Percentiles rank a stretch among this genome's conserved stretches.
Conservation (phyloP, 2,329 filamentous ascomycete species). For the Cadophora gregata region DNA sequence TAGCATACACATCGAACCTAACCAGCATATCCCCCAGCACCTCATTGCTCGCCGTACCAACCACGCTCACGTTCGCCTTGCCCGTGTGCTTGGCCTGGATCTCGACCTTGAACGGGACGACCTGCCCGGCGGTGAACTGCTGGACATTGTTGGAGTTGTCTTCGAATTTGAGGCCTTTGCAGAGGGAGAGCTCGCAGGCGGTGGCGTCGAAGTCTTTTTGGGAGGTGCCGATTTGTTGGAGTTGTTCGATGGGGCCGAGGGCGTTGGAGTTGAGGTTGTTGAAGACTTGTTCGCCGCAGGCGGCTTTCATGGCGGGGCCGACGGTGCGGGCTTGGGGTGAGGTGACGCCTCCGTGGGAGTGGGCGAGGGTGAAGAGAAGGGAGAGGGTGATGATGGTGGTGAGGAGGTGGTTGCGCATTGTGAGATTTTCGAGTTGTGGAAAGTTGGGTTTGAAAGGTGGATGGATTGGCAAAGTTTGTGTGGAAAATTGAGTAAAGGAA, state of each 20-base stretch:
- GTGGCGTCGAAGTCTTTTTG: constrained; percentile 39
- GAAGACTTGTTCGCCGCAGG: constrained; percentile 52
- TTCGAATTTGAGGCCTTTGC: constrained; percentile 53
- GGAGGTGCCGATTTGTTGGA: constrained; percentile 46
- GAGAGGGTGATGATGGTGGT: neutral
- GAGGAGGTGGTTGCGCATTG: constrained; percentile 10
- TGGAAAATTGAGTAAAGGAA: neutral
- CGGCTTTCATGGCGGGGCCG: constrained; percentile 51
- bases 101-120: neutral
- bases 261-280: constrained; percentile 41
- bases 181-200: constrained; percentile 51
- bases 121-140: constrained; percentile 42
- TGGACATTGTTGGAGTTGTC: constrained; percentile 53
- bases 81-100: neutral
- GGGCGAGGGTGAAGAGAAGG: constrained; percentile 47
- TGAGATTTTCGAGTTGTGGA: neutral
- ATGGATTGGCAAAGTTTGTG: neutral
- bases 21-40: neutral
- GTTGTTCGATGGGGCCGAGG: constrained; percentile 45
- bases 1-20: neutral
- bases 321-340: constrained; percentile 49
- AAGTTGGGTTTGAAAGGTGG: neutral
- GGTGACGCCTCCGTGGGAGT: constrained; percentile 52
- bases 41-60: neutral
- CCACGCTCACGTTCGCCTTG: neutral